Evolutionary conservation across 1,284 basidiomycete species (phyloP), one percentile per base, ranked within the genome.

Genomic region (Anthracocystis walkeri): DNA sequence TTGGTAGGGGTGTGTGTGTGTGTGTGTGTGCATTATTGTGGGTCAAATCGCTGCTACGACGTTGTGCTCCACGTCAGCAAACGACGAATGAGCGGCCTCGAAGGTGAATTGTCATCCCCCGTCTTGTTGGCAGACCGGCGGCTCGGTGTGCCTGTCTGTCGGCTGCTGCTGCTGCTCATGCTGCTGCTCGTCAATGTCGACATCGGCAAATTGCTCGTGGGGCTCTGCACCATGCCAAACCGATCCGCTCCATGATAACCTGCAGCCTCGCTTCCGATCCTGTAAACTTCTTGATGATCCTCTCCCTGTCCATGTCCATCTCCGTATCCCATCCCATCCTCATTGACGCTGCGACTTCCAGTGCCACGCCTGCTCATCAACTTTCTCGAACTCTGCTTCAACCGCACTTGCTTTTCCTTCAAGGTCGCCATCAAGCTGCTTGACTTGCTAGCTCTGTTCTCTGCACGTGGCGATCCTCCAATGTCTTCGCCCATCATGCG

Each of bases 361-460:
- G 45, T 58, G 3, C 27, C 58, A 2, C 68, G 62, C 56, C 46
- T 61, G 10, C 58, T 49, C 62, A 65, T 71, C 53, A 71, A 45
- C 58, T 55, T 71, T 31, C 18, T 57, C 35, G 68, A 65, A 41
- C 68, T 51, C 35, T 65, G 46, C 59, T 52, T 71, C 33, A 65
- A 51, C 4, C 68, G 68, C 46, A 65, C 68, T 18, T 71, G 68
- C 56, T 65, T 65, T 42, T 71, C 62, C 58, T 65, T 71, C 40
- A 71, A 51, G 27, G 68, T 71, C 41, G 68, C 68, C 63, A 71
- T 65, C 63, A 71, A 50, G 59, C 63, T 71, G 46, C 33, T 38
- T 20, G 55, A 46, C 52, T 38, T 65, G 35, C 27, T 16, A 4
- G 23, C 12, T 25, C 46, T 41, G 45, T 31, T 25, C 5, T 70